A percentile compares a stretch with the other conserved stretches of the same genome.
Conservation (phyloP, 257 asterid genomes). For the Solanum sejunctum region DNA sequence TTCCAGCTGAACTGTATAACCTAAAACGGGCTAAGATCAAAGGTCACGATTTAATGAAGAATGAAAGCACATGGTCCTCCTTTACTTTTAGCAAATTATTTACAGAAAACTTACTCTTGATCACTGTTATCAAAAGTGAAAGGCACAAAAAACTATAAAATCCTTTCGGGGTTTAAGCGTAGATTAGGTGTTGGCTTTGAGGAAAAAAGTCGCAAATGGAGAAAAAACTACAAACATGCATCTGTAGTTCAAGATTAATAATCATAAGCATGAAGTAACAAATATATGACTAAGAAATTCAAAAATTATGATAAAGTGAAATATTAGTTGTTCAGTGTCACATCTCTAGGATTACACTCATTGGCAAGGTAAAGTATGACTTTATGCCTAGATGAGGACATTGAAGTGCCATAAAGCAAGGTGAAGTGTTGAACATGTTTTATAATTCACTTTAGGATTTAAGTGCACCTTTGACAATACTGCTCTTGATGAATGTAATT, state of each 20-base stretch:
- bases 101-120: not conserved
- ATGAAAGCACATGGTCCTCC: not conserved
- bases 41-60: not conserved
- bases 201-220: not conserved
- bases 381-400: not conserved
- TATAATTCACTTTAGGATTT: not conserved
- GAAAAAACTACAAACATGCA: not conserved
- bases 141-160: not conserved
- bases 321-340: not conserved
- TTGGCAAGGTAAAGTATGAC: not conserved
- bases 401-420: not conserved
- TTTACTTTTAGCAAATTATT: not conserved
- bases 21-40: not conserved
- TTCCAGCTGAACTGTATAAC: not conserved
- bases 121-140: not conserved
- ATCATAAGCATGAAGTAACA: not conserved
- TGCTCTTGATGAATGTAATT: not conserved
- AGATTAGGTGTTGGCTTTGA: not conserved
- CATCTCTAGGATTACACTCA: not conserved
- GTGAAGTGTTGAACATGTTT: not conserved
- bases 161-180: not conserved
- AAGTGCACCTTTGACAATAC: not conserved
- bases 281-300: not conserved
- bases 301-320: not conserved
- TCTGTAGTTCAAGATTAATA: not conserved